phyloP scores from a whole-genome alignment of 2,329 filamentous ascomycete species.

The Exophiala calicioides region DNA sequence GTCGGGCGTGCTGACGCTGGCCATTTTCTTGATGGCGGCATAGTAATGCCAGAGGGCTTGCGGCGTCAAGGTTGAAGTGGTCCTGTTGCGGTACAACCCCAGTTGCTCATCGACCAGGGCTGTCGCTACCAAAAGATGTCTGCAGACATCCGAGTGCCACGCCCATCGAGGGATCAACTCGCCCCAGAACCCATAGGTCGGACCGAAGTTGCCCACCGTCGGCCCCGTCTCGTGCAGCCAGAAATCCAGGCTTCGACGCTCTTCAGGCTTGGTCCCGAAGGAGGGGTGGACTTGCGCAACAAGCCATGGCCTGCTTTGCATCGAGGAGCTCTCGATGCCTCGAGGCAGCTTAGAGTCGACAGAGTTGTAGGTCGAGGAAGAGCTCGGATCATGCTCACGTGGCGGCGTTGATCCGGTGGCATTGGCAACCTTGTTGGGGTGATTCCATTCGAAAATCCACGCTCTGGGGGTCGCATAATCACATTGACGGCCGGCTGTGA shows the following conservation, averaged over 20 bases:
- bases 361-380: background rate
- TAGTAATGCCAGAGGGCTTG: slow-evolving; percentile 10
- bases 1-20: slow-evolving; percentile 1
- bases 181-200: slow-evolving; percentile 10
- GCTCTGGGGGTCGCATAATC: slow-evolving; percentile 6
- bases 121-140: slow-evolving; percentile 12
- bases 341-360: no score
- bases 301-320: background rate
- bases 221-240: slow-evolving; percentile 10
- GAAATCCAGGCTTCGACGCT: slow-evolving; percentile 11
- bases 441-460: slow-evolving; percentile 8
- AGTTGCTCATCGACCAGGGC: slow-evolving; percentile 11
- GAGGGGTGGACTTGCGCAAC: background rate
- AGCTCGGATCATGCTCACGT: background rate
- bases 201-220: slow-evolving; percentile 13
- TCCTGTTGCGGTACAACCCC: slow-evolving; percentile 11
- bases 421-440: slow-evolving; percentile 5
- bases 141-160: slow-evolving; percentile 6
- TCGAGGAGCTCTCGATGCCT: background rate
- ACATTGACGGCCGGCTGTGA: slow-evolving; percentile 3
- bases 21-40: slow-evolving; percentile 9
- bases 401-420: no score
- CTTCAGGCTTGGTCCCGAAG: slow-evolving; percentile 2
- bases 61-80: slow-evolving; percentile 1
- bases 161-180: slow-evolving; percentile 9